phyloP scores from a whole-genome alignment of 495 filamentous ascomycete genomes.

The Platismatia glauca region DNA sequence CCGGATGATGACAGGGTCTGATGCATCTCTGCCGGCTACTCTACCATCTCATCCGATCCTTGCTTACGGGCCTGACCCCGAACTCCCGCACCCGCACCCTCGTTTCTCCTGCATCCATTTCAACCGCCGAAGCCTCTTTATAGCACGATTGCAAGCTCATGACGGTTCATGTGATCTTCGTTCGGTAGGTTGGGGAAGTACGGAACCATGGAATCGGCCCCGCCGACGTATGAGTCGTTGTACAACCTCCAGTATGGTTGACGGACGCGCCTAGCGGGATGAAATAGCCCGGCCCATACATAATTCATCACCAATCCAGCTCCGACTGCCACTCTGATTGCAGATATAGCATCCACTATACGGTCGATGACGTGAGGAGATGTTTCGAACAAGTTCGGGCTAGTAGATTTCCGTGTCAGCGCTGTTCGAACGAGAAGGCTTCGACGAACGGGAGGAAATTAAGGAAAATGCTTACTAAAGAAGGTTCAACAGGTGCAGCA shows the following conservation, averaged over 20 bases:
- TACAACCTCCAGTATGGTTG: constrained; percentile 91
- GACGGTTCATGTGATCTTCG: constrained; percentile 62
- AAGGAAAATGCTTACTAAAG: constrained; percentile 42
- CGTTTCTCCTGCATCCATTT: not conserved
- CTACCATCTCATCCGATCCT: not conserved
- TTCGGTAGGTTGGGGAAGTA: constrained; percentile 75
- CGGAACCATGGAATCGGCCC: constrained; percentile 87
- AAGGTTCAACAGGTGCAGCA: constrained; percentile 94
- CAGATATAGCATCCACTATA: constrained; percentile 93
- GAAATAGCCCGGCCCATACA: constrained; percentile 94
- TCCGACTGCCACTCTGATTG: constrained; percentile 88
- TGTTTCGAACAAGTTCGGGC: constrained; percentile 95
- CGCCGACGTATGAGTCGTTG: constrained; percentile 94
- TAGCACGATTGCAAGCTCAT: constrained; percentile 77
- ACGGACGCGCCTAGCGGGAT: constrained; percentile 88
- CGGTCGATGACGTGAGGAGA: constrained; percentile 97
- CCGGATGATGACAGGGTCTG: too few relatives aligned
- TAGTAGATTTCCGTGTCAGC: not conserved
- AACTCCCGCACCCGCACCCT: not conserved
- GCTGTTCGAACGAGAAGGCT: not conserved
- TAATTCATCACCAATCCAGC: constrained; percentile 92
- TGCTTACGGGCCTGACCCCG: not conserved
- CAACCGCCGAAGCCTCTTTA: constrained; percentile 31
- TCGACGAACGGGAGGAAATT: not conserved
- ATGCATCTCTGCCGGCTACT: not conserved